Evolutionary conservation across 1,139 yeast genomes (phyloP).

Genomic region (Zygosaccharomyces sapae): DNA sequence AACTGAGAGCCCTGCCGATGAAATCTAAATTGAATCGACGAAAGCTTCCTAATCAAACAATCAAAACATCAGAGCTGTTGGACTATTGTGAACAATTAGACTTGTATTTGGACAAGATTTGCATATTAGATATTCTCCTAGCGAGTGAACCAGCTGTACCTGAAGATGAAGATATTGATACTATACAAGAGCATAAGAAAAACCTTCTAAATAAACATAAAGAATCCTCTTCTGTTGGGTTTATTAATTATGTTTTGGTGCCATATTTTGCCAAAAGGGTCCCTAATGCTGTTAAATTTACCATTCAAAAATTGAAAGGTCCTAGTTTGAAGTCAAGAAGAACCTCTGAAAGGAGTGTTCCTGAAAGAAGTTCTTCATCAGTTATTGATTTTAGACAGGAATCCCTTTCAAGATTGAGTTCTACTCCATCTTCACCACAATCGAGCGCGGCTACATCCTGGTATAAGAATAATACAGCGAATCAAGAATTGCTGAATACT

Average conservation of each 20-base stretch:
- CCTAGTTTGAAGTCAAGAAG: conserved; percentile 32
- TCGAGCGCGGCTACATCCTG: conserved; percentile 5
- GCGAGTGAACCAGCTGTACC: conserved; percentile 35
- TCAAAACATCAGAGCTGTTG: conserved; percentile 4
- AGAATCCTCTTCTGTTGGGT: conserved; percentile 43
- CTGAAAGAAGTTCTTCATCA: not conserved
- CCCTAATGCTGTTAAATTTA: conserved; percentile 46
- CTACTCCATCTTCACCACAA: conserved; percentile 20
- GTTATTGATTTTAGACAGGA: not conserved
- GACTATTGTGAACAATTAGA: conserved; percentile 40
- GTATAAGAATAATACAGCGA: not conserved
- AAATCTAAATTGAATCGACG: conserved; percentile 22
- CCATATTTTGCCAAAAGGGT: conserved; percentile 51
- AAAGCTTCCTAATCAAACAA: conserved; percentile 18
- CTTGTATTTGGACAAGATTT: conserved; percentile 49
- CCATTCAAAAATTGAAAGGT: conserved; percentile 49
- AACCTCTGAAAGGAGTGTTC: conserved; percentile 5
- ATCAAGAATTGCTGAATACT: conserved; percentile 14
- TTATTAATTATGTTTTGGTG: conserved; percentile 49
- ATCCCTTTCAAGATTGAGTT: conserved; percentile 12
- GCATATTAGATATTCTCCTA: conserved; percentile 53
- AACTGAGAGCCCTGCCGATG: conserved; percentile 19
- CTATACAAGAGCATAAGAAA: conserved; percentile 23
- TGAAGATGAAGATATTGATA: conserved; percentile 8
- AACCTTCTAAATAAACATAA: conserved; percentile 26